Conservation (phyloP, 2,329 filamentous ascomycete species). For the Aspergillus viridinutans region DNA sequence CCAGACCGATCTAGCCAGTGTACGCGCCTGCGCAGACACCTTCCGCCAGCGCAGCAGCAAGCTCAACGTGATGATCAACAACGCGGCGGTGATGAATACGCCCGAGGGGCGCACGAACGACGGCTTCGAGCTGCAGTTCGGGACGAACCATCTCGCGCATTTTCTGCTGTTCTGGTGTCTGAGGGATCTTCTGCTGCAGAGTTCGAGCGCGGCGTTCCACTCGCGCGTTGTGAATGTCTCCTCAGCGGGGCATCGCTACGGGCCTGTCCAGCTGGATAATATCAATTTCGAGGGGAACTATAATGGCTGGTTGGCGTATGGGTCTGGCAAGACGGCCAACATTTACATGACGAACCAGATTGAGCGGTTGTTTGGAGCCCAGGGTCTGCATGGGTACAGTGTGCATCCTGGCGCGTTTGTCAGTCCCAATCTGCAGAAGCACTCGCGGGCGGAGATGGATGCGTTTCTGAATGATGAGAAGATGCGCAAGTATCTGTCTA, state of each 20-base stretch:
- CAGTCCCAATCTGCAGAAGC: neutral
- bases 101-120: conserved; percentile 34
- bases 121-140: conserved; percentile 49
- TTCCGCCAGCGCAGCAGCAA: no score
- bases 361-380: conserved; percentile 45
- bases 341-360: conserved; percentile 51
- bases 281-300: conserved; percentile 36
- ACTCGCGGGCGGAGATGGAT: neutral
- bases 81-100: no score
- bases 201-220: conserved; percentile 30
- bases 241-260: conserved; percentile 40
- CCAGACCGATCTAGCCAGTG: no score
- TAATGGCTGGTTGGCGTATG: conserved; percentile 41
- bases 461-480: neutral
- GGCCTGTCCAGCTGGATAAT: conserved; percentile 33
- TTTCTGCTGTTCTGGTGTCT: conserved; percentile 53
- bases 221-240: conserved; percentile 48
- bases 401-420: conserved; percentile 43
- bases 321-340: conserved; percentile 50
- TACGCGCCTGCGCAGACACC: no score
- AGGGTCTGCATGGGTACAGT: conserved; percentile 43
- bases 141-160: conserved; percentile 50
- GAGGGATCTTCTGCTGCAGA: conserved; percentile 23
- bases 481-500: neutral
- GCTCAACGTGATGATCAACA: no score